These are phyloP conservation scores for Malassezia vespertilionis DNA, from an alignment of 1,284 basidiomycete species.

Conservation along the genomic window DNA sequence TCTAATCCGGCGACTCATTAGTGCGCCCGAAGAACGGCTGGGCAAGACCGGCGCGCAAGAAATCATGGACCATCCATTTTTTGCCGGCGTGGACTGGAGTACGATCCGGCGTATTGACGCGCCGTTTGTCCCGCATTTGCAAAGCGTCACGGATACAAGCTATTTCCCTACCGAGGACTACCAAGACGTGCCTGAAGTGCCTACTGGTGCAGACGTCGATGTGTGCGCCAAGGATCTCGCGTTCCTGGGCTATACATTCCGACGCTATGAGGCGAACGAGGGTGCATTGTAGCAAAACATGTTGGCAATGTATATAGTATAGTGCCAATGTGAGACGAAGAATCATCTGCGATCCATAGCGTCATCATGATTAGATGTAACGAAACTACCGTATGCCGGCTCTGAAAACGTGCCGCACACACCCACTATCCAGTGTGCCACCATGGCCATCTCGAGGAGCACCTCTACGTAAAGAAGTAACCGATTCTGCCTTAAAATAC, in stretches of 20 bases:
- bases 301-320: no score
- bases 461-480: no score
- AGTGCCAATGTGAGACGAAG: no score
- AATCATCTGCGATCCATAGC: no score
- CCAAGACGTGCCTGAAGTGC: constrained; percentile 61
- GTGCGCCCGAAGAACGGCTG: constrained; percentile 66
- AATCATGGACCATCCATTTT: constrained; percentile 87
- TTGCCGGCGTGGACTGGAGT: constrained; percentile 90
- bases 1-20: constrained; percentile 70
- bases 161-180: constrained; percentile 97
- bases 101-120: constrained; percentile 83
- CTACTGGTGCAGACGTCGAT: constrained; percentile 33
- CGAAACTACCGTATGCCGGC: no score
- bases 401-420: no score
- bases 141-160: constrained; percentile 72
- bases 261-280: constrained; percentile 43
- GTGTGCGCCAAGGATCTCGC: constrained; percentile 42
- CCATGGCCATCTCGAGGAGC: no score
- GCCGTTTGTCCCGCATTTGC: constrained; percentile 84
- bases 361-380: no score
- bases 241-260: constrained; percentile 44
- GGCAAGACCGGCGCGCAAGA: constrained; percentile 59
- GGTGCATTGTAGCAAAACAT: constrained; percentile 21
- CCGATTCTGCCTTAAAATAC: no score
- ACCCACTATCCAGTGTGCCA: no score